phyloP scores from a whole-genome alignment of 192 early-diverging fungal species.

The Coemansia sp. region DNA sequence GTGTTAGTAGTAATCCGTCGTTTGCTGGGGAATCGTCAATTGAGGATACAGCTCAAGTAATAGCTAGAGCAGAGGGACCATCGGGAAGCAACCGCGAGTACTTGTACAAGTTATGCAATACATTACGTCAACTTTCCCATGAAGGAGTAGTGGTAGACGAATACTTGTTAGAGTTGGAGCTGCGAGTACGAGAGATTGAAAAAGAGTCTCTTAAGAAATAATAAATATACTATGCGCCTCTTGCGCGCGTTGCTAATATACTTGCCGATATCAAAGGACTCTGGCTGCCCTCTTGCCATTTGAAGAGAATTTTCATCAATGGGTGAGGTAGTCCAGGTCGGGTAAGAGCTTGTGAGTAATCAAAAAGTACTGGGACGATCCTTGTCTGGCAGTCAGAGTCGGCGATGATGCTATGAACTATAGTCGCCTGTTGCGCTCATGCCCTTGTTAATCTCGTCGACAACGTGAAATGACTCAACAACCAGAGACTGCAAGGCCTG shows the following conservation, averaged over 20 bases:
- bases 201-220: background rate
- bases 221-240: background rate
- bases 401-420: no score
- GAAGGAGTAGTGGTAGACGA: slow-evolving; percentile 55
- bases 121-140: slow-evolving; percentile 52
- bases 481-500: no score
- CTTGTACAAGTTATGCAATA: slow-evolving; percentile 62
- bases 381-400: slow-evolving; percentile 62
- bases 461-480: no score
- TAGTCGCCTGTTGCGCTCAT: no score
- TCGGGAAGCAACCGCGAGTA: slow-evolving; percentile 73
- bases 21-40: slow-evolving; percentile 70
- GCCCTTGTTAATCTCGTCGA: no score
- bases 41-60: slow-evolving; percentile 63
- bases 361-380: slow-evolving; percentile 75
- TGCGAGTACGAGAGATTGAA: background rate
- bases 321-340: background rate
- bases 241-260: slow-evolving; percentile 39
- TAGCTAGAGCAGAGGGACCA: slow-evolving; percentile 63
- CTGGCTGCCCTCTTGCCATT: no score
- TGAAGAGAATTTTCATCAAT: no score
- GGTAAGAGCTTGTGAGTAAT: slow-evolving; percentile 96
- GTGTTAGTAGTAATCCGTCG: slow-evolving; percentile 69
- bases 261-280: slow-evolving; percentile 25
- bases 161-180: slow-evolving; percentile 63